Evolutionary conservation across 2,329 filamentous ascomycete genomes (phyloP).

Genomic region (Cladosporium sp.): DNA sequence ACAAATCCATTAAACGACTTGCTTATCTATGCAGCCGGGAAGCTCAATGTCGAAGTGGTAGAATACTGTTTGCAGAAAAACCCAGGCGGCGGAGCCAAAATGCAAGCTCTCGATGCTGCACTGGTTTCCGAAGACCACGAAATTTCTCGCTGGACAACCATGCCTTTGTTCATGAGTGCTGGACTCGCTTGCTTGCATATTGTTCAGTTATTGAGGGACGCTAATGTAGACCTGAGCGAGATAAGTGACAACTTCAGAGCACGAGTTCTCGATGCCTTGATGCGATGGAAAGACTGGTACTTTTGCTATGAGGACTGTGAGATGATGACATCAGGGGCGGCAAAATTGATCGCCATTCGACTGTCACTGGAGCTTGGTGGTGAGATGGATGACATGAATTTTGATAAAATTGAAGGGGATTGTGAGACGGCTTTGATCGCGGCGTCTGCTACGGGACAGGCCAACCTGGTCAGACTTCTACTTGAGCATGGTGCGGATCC

Average conservation of each 20-base stretch:
- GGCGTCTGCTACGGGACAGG: background rate
- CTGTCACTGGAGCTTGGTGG: too few species aligned
- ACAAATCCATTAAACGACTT: too few species aligned
- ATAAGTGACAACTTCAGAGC: too few species aligned
- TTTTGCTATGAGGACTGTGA: too few species aligned
- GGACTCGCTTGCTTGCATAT: background rate
- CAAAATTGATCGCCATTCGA: too few species aligned
- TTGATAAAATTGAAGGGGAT: background rate
- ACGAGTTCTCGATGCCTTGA: too few species aligned
- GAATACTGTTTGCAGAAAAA: background rate
- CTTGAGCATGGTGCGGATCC: background rate
- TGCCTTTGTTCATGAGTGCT: background rate
- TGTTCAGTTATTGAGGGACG: background rate
- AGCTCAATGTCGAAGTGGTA: background rate
- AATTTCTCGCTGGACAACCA: background rate
- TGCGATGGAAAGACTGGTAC: too few species aligned
- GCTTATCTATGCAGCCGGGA: background rate
- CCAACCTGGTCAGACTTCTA: background rate
- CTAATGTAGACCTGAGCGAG: background rate
- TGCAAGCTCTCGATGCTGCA: background rate
- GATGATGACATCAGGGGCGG: too few species aligned
- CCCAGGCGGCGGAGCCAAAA: background rate
- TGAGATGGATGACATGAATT: too few species aligned
- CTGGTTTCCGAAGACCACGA: background rate
- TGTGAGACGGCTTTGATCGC: background rate